Conservation (phyloP, 192 early-diverging fungal species). For the Backusella morwellensis region DNA sequence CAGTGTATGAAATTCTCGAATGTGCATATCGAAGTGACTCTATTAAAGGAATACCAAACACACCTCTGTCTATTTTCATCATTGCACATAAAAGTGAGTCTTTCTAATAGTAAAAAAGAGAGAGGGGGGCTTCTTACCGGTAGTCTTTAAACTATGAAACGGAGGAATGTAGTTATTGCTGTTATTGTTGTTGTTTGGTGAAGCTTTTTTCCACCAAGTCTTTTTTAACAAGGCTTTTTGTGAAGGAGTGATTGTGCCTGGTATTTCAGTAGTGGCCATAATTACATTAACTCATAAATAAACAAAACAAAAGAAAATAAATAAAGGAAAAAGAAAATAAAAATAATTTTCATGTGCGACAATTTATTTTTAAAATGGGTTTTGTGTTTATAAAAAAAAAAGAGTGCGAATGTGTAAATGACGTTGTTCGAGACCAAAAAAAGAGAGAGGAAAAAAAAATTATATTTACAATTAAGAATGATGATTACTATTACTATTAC, state of each 20-base stretch:
- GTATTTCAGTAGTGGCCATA: constrained; percentile 10
- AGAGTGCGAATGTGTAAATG: neutral
- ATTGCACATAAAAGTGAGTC: neutral
- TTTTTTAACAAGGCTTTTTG: constrained; percentile 7
- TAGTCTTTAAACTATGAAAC: neutral
- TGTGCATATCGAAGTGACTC: constrained; percentile 29
- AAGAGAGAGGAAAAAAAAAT: neutral
- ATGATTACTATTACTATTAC: neutral
- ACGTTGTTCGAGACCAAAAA: constrained; percentile 6
- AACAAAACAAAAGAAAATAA: neutral
- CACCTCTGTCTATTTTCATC: constrained; percentile 9
- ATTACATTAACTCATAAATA: neutral
- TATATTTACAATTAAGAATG: neutral
- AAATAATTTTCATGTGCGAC: neutral
- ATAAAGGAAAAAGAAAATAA: neutral
- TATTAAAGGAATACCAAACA: constrained; percentile 26
- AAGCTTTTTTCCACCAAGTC: constrained; percentile 30
- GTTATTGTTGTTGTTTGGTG: constrained; percentile 15
- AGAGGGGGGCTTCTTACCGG: neutral
- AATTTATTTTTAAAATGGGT: neutral
- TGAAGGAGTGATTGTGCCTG: constrained; percentile 1
- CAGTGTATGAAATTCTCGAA: constrained; percentile 25
- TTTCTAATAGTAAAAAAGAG: no score
- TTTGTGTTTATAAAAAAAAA: neutral
- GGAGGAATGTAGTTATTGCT: constrained; percentile 1